A percentile compares a stretch with the other conserved stretches of the same genome.
phyloP scores from a whole-genome alignment of 192 early-diverging fungal species.

The Spizellomyces punctatus region DNA sequence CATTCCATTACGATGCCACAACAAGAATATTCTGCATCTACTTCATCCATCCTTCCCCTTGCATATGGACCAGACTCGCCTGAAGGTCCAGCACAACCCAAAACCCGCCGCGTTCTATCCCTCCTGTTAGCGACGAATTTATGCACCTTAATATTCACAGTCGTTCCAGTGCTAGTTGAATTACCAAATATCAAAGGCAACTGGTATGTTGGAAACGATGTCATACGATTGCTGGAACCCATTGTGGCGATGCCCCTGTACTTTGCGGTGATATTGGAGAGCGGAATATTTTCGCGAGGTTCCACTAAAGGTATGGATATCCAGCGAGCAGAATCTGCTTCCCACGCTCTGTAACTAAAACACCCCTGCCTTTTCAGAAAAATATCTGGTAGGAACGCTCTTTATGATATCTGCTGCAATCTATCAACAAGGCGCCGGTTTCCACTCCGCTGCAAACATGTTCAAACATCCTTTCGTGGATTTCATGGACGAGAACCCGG shows the following conservation, averaged over 20 bases:
- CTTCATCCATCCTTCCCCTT: no score
- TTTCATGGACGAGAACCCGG: constrained; percentile 10
- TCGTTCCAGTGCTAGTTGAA: constrained; percentile 34
- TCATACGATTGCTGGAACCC: constrained; percentile 39
- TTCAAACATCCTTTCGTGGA: constrained; percentile 36
- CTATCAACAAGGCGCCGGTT: constrained; percentile 45
- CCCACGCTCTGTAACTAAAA: background rate
- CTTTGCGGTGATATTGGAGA: constrained; percentile 28
- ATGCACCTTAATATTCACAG: constrained; percentile 28
- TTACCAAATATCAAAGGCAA: constrained; percentile 16
- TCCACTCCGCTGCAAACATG: constrained; percentile 42
- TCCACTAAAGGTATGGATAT: constrained; percentile 2
- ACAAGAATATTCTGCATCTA: no score
- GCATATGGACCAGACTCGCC: no score
- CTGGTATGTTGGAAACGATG: constrained; percentile 34
- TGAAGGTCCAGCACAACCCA: background rate
- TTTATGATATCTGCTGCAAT: constrained; percentile 34
- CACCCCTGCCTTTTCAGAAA: background rate
- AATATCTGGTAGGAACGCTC: constrained; percentile 15
- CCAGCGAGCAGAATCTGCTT: background rate
- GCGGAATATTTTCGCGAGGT: constrained; percentile 2
- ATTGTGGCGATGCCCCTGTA: constrained; percentile 34
- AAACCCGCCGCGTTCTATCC: constrained; percentile 9
- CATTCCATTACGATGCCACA: no score
- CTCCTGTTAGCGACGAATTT: constrained; percentile 11